Evolutionary conservation across 2,329 filamentous ascomycete genomes (phyloP), one percentile per base, ranked within the genome.

Genomic region (Lecanosticta acicola): DNA sequence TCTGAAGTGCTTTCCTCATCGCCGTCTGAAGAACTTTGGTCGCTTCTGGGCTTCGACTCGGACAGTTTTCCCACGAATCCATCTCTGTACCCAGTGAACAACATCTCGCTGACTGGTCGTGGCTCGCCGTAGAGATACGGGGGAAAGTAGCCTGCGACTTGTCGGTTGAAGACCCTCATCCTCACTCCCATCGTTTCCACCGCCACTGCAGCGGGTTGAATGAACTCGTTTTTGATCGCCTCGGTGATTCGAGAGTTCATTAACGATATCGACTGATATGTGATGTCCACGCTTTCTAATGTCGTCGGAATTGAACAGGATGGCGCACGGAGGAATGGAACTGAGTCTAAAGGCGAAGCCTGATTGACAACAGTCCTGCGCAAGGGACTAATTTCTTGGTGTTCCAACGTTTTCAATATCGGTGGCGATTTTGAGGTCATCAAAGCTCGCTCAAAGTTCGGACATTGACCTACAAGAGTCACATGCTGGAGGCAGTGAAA

Each of bases 61-160:
- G 11, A n/a, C 19, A 11, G 33, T n/a, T 33, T 35, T 9, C 38
- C 43, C 9, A 46, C 37, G 14, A 46, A 46, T 17, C 37, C 43
- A 34, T 39, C 18, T 26, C 26, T 17, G 19, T 37, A 17, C 7
- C 32, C 43, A 29, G 37, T 19, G 26, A 41, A 46, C 16, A 43
- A 21, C n/a, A 19, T 16, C 3, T 29, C 36, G 16, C 45, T 43
- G n/a, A 32, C 32, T 11, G 55, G 52, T 29, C 36, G 26, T 7
- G 46, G 48, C 37, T 57, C 55, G 16, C 53, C 55, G 32, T 51
- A 53, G 1, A 57, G 39, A 29, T 48, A 57, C 10, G 55, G 55
- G 11, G 55, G 55, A n/a, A 50, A 57, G 37, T 52, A 57, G 4
- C 41, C 21, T 3, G 36, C 46, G n/a, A 29, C 19, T 8, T 41